Conservation (phyloP, 2,329 filamentous ascomycete species). For the Penicillium sp. region DNA sequence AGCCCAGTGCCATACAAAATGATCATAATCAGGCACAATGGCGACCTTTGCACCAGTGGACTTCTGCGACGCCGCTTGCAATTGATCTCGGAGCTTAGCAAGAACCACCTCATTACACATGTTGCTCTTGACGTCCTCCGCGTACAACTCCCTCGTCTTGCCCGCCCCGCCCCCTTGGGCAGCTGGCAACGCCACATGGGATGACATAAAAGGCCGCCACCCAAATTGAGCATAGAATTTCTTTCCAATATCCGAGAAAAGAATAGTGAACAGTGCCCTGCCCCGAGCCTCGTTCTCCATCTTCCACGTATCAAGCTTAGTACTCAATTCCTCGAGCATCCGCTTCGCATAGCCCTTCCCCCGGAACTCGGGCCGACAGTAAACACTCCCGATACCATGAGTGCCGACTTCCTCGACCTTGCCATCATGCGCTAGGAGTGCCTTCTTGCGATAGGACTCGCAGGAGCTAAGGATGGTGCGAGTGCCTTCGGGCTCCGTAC, state of each 20-base stretch:
- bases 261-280: conserved; percentile 65
- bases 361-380: conserved; percentile 64
- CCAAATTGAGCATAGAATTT: conserved; percentile 74
- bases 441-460: conserved; percentile 51
- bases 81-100: conserved; percentile 59
- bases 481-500: conserved; percentile 35
- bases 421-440: conserved; percentile 49
- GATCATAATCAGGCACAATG: conserved; percentile 64
- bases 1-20: conserved; percentile 73
- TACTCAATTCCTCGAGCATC: conserved; percentile 68
- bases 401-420: conserved; percentile 56
- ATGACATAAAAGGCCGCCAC: conserved; percentile 72
- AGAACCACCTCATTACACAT: conserved; percentile 65
- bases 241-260: conserved; percentile 86
- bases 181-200: conserved; percentile 65
- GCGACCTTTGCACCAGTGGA: conserved; percentile 57
- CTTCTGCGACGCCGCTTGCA: conserved; percentile 50
- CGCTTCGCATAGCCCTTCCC: conserved; percentile 73
- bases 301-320: conserved; percentile 53
- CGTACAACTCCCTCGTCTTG: conserved; percentile 29
- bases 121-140: conserved; percentile 32
- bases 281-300: conserved; percentile 40
- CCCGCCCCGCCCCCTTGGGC: conserved; percentile 21
- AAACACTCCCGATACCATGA: conserved; percentile 80
- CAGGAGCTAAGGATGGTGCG: conserved; percentile 57